Conservation (phyloP, 805 yeast genomes). For the Myxozyma neotropica region DNA sequence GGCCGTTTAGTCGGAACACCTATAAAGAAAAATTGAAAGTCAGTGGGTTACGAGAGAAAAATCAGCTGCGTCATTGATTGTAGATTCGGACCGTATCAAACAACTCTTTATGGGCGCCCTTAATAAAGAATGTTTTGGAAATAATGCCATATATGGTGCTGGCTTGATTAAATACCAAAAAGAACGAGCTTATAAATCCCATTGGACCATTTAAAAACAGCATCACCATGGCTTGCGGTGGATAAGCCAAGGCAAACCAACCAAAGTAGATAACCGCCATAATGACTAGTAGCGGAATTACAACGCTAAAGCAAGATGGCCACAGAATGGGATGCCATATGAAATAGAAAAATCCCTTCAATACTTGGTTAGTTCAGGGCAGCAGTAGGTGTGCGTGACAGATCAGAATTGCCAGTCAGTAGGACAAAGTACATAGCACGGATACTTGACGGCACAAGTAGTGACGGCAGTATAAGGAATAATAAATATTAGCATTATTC, state of each 20-base stretch:
- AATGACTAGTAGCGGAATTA: conserved; percentile 17
- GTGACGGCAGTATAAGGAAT: conserved; percentile 27
- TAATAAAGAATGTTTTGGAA: conserved; percentile 20
- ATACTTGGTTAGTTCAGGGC: neutral
- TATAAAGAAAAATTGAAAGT: neutral
- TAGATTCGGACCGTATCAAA: conserved; percentile 23
- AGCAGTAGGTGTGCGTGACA: neutral
- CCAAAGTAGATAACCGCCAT: conserved; percentile 8
- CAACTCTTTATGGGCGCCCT: conserved; percentile 13
- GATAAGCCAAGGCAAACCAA: conserved; percentile 24
- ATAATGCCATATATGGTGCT: conserved; percentile 9
- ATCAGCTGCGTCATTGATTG: neutral
- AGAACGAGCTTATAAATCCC: conserved; percentile 18
- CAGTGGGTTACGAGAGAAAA: neutral
- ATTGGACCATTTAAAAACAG: conserved; percentile 26
- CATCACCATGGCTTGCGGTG: conserved; percentile 19
- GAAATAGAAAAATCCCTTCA: conserved; percentile 27
- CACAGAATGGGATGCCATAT: conserved; percentile 27
- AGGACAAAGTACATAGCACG: conserved; percentile 18
- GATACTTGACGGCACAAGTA: conserved; percentile 23
- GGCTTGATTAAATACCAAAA: conserved; percentile 23
- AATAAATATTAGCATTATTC: conserved; percentile 17
- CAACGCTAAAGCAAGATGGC: conserved; percentile 23
- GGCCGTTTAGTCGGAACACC: conserved; percentile 44
- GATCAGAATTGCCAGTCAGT: neutral